phyloP scores from a whole-genome alignment of 1,284 basidiomycete genomes.

The Ustilago trichophora region DNA sequence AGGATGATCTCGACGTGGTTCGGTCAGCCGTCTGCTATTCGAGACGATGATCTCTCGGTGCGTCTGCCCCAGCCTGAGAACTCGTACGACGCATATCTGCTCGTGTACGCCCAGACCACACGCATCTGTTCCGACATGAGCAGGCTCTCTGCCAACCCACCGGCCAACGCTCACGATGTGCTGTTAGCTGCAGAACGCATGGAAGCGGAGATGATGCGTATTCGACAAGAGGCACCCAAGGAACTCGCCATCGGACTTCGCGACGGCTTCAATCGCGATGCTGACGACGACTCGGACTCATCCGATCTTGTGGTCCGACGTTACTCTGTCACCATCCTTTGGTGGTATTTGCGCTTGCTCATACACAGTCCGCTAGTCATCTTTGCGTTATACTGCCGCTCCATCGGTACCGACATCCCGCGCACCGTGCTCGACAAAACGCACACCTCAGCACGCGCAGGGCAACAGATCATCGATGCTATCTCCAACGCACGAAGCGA shows the following conservation, averaged over 20 bases:
- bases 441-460: slow-evolving; percentile 30
- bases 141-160: slow-evolving; percentile 41
- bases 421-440: slow-evolving; percentile 34
- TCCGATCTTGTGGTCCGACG: slow-evolving; percentile 43
- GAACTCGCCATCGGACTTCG: slow-evolving; percentile 28
- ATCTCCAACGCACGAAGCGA: slow-evolving; percentile 35
- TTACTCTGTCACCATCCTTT: slow-evolving; percentile 36
- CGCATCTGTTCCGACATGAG: slow-evolving; percentile 37
- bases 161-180: slow-evolving; percentile 38
- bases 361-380: slow-evolving; percentile 41
- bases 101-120: slow-evolving; percentile 33
- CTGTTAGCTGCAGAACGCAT: slow-evolving; percentile 35
- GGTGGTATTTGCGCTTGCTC: slow-evolving; percentile 47
- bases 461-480: slow-evolving; percentile 39
- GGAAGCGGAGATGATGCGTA: slow-evolving; percentile 40
- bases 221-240: slow-evolving; percentile 33
- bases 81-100: slow-evolving; percentile 39
- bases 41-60: slow-evolving; percentile 42
- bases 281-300: slow-evolving; percentile 36
- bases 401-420: slow-evolving; percentile 34
- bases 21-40: slow-evolving; percentile 38
- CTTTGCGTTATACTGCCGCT: slow-evolving; percentile 46
- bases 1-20: slow-evolving; percentile 47
- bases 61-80: slow-evolving; percentile 34
- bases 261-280: slow-evolving; percentile 26